Evolutionary conservation across 768 basidiomycete species (phyloP), one percentile per base, ranked within the genome.

Genomic region (Asterophora lycoperdoides): DNA sequence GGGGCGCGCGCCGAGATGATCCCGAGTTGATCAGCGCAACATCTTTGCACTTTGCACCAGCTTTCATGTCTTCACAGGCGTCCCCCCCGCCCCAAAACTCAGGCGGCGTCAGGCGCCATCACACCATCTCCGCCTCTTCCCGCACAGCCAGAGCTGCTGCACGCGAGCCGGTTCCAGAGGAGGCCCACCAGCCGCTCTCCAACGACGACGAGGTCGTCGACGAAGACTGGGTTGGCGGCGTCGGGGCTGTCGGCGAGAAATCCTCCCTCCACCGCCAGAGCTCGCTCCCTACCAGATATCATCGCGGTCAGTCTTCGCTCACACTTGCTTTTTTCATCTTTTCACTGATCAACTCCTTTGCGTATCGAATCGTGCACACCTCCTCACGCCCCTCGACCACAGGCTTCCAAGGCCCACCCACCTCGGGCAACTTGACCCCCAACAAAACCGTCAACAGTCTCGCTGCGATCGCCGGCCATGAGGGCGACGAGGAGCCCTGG

Each of bases 401-500:
- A 84, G 83, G 74, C 32, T 77, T 80, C 53, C 78, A 79, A 54
- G 74, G 66, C 50, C 66, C 70, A 8, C 67, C 78, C 45, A 80
- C 80, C 60, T 60, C 79, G 9, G 84, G 85, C 20, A 84, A 70
- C 57, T 62, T 76, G 54, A 85, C 86, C 19, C 84, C 86, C 29
- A 82, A 87, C 29, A 82, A 87, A 51, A 78, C 80, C 18, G 71
- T 91, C 66, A 91, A 90, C 60, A 91, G 87, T 64, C 79, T 93
- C 45, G 79, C 86, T 30, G 86, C 86, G 46, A 92, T 93, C 66
- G 82, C 86, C 44, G 89, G 88, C 35, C 85, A 89, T 59, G 89
- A 93, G 57, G 88, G 84, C 56, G 89, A 90, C 52, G 89, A 93
- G 63, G 89, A 91, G 55, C 86, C 89, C 48, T 93, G 90, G 90